Base-by-base conservation (phyloP, 352 stramenopile genomes). In the Phytophthora meadii region DNA sequence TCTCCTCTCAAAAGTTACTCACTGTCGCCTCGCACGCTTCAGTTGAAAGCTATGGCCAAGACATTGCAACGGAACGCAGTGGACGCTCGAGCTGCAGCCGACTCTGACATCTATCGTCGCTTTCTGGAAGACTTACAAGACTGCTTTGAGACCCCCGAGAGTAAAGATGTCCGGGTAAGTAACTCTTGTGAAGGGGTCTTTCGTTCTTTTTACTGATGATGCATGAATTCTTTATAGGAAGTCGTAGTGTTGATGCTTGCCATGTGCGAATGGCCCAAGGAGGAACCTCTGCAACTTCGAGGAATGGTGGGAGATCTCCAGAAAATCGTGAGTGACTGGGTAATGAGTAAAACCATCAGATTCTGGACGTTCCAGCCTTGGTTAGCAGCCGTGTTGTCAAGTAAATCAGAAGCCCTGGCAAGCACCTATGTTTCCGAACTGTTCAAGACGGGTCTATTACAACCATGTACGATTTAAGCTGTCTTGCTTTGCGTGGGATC, bases 31-130 rank as follows among this genome's bases (percentile, higher is more conserved):
- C 65, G 74, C 10, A 82, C 74, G 8, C 46, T 82, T 5, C 72
- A 81, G 22, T 51, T 85, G 22, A 61, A 61, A 22, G 36, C 63
- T 1, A 59, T 87, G 44, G 79, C 71, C 12, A 73, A 74, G 30
- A 72, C 68, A 2, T 61, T 87, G 15, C 74, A 85, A 39, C 65
- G 67, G 28, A 85, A 84, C 60, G 68, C 65, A 28, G 50, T 81
- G 15, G 72, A 77, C 60, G 74, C 74, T 39, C 71, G 66, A 32
- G 63, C 61, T 24, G 34, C 61, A 27, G 15, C 54, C 6, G 46
- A 72, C 14, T 37, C 47, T 4, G 48, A 75, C 24, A 63, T 56
- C 9, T 84, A 82, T 24, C 14, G 37, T 4, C 39, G 17, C 7
- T 83, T 84, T 47, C 41, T 87, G 12, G 41, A 50, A 19, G 61